Conservation (phyloP, 2,329 filamentous ascomycete species). For the Nakataea oryzae region DNA sequence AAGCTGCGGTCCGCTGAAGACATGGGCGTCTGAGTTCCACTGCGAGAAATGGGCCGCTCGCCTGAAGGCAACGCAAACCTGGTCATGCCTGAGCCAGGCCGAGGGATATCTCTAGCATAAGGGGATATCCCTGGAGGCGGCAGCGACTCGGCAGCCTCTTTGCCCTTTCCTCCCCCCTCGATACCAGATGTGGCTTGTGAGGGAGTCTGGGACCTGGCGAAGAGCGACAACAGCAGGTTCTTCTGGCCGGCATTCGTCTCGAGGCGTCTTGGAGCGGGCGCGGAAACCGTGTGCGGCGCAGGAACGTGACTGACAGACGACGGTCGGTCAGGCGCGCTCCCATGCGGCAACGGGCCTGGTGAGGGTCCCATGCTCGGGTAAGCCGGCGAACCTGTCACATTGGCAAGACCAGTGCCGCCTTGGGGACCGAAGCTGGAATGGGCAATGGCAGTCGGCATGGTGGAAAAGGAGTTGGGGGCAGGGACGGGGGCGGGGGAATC, state of each 20-base stretch:
- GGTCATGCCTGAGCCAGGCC: conserved; percentile 16
- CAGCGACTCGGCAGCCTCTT: conserved; percentile 9
- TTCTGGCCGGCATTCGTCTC: conserved; percentile 30
- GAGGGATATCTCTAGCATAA: not conserved
- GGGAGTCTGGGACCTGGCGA: conserved; percentile 35
- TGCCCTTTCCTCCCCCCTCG: conserved; percentile 12
- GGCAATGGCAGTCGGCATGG: not conserved
- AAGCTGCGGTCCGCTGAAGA: conserved; percentile 67
- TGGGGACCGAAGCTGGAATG: too few species aligned
- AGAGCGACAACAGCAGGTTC: conserved; percentile 48
- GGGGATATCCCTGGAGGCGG: not conserved
- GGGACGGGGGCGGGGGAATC: too few species aligned
- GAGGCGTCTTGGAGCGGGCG: conserved; percentile 19
- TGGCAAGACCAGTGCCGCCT: too few species aligned
- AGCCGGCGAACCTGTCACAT: not conserved
- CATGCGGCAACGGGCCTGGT: not conserved
- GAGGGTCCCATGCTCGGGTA: not conserved
- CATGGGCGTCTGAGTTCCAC: conserved; percentile 42
- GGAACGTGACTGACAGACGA: not conserved
- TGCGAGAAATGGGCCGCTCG: conserved; percentile 19
- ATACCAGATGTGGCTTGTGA: conserved; percentile 7
- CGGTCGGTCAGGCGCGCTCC: not conserved
- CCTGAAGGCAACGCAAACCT: conserved; percentile 2
- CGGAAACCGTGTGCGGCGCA: not conserved
- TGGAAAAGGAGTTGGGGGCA: not conserved